Evolutionary conservation across 2,329 filamentous ascomycete genomes (phyloP).

Genomic region (Lasiodiplodia gonubiensis): DNA sequence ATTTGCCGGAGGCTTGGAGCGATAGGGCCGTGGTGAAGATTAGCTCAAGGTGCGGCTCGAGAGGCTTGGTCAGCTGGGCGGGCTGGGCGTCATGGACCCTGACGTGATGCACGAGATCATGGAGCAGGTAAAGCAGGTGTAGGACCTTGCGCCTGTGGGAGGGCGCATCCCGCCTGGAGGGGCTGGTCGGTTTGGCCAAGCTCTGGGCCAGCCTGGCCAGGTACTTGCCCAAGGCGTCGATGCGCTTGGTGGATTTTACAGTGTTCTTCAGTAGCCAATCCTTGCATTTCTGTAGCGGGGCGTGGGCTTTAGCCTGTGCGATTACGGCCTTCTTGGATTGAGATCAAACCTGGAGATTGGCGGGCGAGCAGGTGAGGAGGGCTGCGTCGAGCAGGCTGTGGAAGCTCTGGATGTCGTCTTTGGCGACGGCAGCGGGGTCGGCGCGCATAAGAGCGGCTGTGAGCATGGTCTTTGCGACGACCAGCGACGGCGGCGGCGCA

Average conservation of each 20-base stretch:
- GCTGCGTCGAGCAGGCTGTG: conserved; percentile 27
- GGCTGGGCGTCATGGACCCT: neutral
- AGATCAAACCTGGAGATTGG: conserved; percentile 29
- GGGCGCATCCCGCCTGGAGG: conserved; percentile 40
- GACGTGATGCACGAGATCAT: conserved; percentile 69
- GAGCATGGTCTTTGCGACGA: conserved; percentile 26
- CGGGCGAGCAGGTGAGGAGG: conserved; percentile 24
- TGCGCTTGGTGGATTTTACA: conserved; percentile 69
- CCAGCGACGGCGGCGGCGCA: conserved; percentile 4
- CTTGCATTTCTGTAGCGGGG: conserved; percentile 75
- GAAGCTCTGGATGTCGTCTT: conserved; percentile 24
- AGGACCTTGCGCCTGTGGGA: conserved; percentile 72
- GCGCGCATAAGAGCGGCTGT: conserved; percentile 17
- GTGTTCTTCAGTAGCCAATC: conserved; percentile 80
- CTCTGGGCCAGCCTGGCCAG: conserved; percentile 71
- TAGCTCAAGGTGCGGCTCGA: conserved; percentile 66
- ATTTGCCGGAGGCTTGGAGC: conserved; percentile 61
- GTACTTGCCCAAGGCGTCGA: conserved; percentile 75
- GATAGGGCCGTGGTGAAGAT: conserved; percentile 65
- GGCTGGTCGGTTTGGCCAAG: conserved; percentile 37
- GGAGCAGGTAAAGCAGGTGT: conserved; percentile 78
- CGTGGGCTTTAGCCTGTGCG: conserved; percentile 19
- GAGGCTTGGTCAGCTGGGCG: conserved; percentile 56
- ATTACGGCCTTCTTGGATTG: conserved; percentile 10
- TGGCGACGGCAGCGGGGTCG: conserved; percentile 12